These are phyloP conservation scores for Kodamaea fukazawae DNA, from an alignment of 805 yeast species.

Conservation along the genomic window DNA sequence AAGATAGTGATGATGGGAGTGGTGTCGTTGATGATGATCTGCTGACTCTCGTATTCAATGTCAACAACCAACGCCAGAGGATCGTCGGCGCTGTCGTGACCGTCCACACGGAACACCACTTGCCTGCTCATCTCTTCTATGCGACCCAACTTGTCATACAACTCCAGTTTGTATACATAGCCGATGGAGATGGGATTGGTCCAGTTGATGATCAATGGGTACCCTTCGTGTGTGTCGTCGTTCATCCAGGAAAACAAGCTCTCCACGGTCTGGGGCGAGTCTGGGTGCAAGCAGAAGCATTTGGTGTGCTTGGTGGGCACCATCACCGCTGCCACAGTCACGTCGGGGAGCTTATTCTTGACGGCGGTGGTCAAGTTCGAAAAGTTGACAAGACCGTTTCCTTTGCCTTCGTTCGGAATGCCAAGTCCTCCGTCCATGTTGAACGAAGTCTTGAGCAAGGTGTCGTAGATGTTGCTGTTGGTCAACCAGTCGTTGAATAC, in stretches of 20 bases:
- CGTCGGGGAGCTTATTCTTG: conserved; percentile 34
- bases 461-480: conserved; percentile 63
- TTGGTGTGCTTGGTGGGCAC: conserved; percentile 26
- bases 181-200: conserved; percentile 31
- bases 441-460: conserved; percentile 32
- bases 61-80: conserved; percentile 1
- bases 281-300: conserved; percentile 25
- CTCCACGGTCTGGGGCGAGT: conserved; percentile 22
- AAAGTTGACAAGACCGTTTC: conserved; percentile 36
- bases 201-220: conserved; percentile 32
- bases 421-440: conserved; percentile 15
- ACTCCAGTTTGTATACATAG: conserved; percentile 30
- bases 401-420: conserved; percentile 33
- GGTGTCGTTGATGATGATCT: conserved; percentile 26
- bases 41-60: conserved; percentile 17
- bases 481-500: conserved; percentile 65
- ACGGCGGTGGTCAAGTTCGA: conserved; percentile 26
- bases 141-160: conserved; percentile 13
- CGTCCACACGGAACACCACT: conserved; percentile 1
- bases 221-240: conserved; percentile 42
- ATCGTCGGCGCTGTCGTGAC: not conserved
- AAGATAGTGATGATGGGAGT: conserved; percentile 32
- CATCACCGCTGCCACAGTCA: conserved; percentile 27
- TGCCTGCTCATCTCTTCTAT: not conserved
- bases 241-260: conserved; percentile 19